Percentiles rank a stretch among this genome's conserved stretches.
Conservation (phyloP, 768 basidiomycete genomes). For the Boletales sp. region DNA sequence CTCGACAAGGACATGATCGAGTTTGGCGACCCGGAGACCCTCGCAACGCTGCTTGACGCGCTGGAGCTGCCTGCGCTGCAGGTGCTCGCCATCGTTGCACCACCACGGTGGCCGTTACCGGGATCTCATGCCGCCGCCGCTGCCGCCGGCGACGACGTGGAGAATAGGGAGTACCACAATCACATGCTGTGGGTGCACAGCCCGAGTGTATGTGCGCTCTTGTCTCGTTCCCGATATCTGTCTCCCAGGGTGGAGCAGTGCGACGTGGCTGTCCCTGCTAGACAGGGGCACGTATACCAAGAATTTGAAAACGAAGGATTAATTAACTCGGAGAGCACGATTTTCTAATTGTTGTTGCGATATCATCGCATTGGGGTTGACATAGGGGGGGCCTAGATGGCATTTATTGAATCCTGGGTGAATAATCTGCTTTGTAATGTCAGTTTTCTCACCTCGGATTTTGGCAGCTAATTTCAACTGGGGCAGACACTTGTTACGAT, state of each 20-base stretch:
- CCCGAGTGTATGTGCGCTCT: background rate
- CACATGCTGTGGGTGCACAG: conserved; percentile 4
- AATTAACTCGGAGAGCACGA: no score
- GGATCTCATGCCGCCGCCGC: no score
- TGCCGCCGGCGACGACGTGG: background rate
- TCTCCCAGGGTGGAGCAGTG: background rate
- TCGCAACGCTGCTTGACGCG: conserved; percentile 18
- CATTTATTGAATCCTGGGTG: no score
- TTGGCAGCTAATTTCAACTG: no score
- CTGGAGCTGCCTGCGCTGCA: conserved; percentile 20
- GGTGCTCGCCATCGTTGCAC: conserved; percentile 11
- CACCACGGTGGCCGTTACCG: no score
- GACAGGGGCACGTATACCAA: background rate
- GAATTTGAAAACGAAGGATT: background rate
- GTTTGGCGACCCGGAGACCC: conserved; percentile 14
- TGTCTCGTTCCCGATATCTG: background rate
- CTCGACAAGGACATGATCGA: conserved; percentile 21
- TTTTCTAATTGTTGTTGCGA: no score
- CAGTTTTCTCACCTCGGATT: no score
- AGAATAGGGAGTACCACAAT: background rate
- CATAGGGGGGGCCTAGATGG: no score
- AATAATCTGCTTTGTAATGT: no score
- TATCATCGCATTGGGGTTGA: no score
- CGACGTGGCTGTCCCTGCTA: background rate
- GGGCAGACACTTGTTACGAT: no score